Base-by-base conservation (phyloP, 2,329 filamentous ascomycete species). In the Fusarium sp. region DNA sequence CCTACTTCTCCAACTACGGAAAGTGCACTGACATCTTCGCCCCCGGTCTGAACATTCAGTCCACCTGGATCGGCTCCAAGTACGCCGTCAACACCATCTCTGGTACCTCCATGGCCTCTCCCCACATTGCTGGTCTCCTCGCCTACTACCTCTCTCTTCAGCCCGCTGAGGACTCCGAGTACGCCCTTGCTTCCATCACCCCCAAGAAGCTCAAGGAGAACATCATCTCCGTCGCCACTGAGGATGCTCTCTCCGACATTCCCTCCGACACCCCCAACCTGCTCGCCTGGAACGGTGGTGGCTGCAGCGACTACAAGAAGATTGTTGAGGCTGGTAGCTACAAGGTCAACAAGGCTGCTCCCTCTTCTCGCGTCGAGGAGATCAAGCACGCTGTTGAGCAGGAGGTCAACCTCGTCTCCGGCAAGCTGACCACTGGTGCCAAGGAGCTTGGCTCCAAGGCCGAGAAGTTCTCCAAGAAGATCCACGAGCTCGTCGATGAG, bases 1-100 rank as follows among this genome's bases (percentile, higher is more conserved):
- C 96, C 75, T 99, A 98, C 91, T 99, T 99, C 92, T 99, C 97
- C 91, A 99, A 99, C 93, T 98, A 92, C 85, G 96, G 96, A 84
- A 96, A 96, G 89, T 99, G 96, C 90, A 97, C 96, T 83, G 96
- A 99, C 86, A 97, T 99, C 89, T 99, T 99, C 81, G 96, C 95
- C 73, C 96, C 96, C 70, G 96, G 96, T 81, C 89, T 98, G 80
- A 97, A 95, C 92, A 97, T 99, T 80, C 90, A 94, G 79, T 99
- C 96, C 75, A 98, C 96, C 83, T 99, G 96, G 96, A 97, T 97
- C 80, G 96, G 97, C 82, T 96, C 93, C 90, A 93, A 96, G 85
- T 92, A 96, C 80, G 96, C 96, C 80, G 91, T 94, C 87, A 99
- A 99, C 92, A 98, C 94, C 86, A 99, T 99, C 87, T 98, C 96